Conservation (phyloP, 257 asterid genomes). For the Oldenlandia corymbosa region DNA sequence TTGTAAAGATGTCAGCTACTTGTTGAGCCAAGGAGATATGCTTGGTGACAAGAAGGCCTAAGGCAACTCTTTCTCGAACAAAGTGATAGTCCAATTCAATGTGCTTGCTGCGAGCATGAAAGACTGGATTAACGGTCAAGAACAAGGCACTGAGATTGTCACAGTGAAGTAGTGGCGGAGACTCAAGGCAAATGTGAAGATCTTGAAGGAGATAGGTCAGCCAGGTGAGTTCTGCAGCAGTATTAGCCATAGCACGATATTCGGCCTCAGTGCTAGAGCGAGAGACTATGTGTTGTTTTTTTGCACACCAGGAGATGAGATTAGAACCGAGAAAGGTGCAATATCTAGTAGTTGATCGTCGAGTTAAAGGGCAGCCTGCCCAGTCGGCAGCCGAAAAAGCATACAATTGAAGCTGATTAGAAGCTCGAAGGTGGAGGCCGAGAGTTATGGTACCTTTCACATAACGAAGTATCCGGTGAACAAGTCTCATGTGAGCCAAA, state of each 20-base stretch:
- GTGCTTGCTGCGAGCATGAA: background rate
- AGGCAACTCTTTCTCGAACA: background rate
- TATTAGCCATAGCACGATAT: background rate
- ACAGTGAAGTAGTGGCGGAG: background rate
- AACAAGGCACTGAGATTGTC: slow-evolving; percentile 14
- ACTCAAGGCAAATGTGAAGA: too few species aligned
- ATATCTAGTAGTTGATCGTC: background rate
- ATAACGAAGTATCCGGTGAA: background rate
- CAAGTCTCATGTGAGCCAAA: background rate
- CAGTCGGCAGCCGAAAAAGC: background rate
- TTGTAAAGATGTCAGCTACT: too few species aligned
- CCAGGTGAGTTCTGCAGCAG: background rate
- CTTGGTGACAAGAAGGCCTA: too few species aligned
- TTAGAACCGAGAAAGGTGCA: background rate
- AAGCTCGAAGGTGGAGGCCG: background rate
- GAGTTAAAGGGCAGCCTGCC: background rate
- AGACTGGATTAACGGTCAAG: slow-evolving; percentile 1
- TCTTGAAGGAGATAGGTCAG: background rate
- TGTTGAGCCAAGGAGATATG: too few species aligned
- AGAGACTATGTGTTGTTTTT: background rate
- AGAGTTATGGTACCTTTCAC: background rate
- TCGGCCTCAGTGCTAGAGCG: background rate
- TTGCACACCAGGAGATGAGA: background rate
- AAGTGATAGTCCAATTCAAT: background rate
- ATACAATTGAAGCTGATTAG: too few species aligned